A percentile compares a stretch with the other conserved stretches of the same genome.
Conservation (phyloP, 768 basidiomycete genomes). For the Boletus subparvulus region DNA sequence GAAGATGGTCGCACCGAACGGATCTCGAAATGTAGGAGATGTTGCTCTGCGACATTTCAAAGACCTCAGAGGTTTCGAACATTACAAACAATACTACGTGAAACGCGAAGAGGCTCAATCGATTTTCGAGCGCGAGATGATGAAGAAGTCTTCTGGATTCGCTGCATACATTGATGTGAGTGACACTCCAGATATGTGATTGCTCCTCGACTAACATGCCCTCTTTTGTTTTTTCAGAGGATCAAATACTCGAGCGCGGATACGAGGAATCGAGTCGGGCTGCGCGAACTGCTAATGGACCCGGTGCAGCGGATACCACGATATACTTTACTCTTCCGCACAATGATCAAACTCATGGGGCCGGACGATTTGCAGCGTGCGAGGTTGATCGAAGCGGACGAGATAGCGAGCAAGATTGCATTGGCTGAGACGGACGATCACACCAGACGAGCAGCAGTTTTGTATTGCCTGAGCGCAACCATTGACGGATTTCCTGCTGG, state of each 20-base stretch:
- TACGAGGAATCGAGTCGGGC: constrained; percentile 74
- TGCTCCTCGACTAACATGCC: constrained; percentile 6
- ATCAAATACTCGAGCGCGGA: constrained; percentile 84
- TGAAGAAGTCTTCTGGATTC: constrained; percentile 80
- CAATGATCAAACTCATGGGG: constrained; percentile 89
- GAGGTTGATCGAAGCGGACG: constrained; percentile 80
- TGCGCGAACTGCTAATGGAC: constrained; percentile 92
- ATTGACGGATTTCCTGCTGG: constrained; percentile 91
- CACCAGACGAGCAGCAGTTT: constrained; percentile 83
- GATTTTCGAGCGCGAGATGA: constrained; percentile 82
- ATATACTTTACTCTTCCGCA: constrained; percentile 89
- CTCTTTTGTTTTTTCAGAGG: constrained; percentile 45
- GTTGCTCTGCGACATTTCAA: constrained; percentile 87
- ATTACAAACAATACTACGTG: constrained; percentile 87
- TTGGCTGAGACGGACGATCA: constrained; percentile 89
- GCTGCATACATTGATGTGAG: constrained; percentile 84
- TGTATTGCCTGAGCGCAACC: constrained; percentile 80
- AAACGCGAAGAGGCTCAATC: constrained; percentile 91
- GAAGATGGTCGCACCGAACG: constrained; percentile 66
- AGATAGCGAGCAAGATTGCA: constrained; percentile 88
- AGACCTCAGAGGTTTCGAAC: constrained; percentile 79
- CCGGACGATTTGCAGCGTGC: constrained; percentile 72
- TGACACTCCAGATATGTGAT: constrained; percentile 16
- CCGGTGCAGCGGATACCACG: constrained; percentile 95
- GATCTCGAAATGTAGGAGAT: constrained; percentile 67